phyloP scores from a whole-genome alignment of 805 yeast species.

The Cyberlindnera euphorbiiphila region DNA sequence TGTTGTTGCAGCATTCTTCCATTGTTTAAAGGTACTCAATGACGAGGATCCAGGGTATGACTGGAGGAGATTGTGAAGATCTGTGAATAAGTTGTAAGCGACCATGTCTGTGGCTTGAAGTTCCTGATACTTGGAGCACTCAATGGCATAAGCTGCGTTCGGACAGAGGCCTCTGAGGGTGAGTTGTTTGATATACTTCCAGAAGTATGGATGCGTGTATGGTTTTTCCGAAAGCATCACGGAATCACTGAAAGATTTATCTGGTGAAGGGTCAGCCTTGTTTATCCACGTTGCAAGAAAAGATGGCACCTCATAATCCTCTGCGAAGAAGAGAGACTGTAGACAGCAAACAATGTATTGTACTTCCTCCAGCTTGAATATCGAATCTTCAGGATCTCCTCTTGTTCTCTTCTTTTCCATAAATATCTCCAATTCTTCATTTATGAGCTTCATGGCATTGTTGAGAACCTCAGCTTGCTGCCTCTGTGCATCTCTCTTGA shows the following conservation, averaged over 20 bases:
- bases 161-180: constrained; percentile 57
- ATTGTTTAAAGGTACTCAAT: constrained; percentile 31
- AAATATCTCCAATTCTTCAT: constrained; percentile 32
- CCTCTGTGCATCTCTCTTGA: constrained; percentile 30
- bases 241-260: constrained; percentile 43
- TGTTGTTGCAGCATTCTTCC: constrained; percentile 32
- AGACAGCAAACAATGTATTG: constrained; percentile 55
- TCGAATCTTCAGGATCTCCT: constrained; percentile 28
- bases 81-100: constrained; percentile 32
- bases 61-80: constrained; percentile 31
- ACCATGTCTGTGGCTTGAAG: constrained; percentile 24
- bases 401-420: constrained; percentile 31
- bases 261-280: constrained; percentile 65
- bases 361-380: constrained; percentile 41
- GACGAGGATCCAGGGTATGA: constrained; percentile 34
- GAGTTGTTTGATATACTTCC: constrained; percentile 58
- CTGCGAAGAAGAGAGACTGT: constrained; percentile 45
- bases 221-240: constrained; percentile 42
- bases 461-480: constrained; percentile 37
- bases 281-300: constrained; percentile 62
- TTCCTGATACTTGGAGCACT: constrained; percentile 40
- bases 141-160: constrained; percentile 49
- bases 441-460: constrained; percentile 32
- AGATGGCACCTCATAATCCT: constrained; percentile 33
- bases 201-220: constrained; percentile 49